These are phyloP conservation scores for Suhomyces terraborum DNA, from an alignment of 1,139 yeast species.

Conservation along the genomic window DNA sequence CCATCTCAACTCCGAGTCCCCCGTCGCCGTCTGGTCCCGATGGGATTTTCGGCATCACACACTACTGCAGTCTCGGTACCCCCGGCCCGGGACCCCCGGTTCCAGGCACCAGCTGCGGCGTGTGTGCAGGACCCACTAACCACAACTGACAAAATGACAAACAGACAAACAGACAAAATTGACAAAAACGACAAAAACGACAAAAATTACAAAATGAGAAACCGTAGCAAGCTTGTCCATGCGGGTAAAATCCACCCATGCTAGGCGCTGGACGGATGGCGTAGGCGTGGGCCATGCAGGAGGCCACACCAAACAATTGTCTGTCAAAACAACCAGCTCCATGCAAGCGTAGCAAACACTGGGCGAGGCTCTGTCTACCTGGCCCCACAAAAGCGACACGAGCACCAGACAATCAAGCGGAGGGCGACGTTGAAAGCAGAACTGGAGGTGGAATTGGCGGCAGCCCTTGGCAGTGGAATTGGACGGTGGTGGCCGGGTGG, in stretches of 20 bases:
- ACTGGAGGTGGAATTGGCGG: no score
- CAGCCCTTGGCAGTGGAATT: no score
- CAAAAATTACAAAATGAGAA: no score
- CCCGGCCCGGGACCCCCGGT: slow-evolving; percentile 1
- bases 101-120: background rate
- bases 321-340: background rate
- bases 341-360: background rate
- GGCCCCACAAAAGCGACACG: no score
- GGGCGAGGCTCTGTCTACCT: no score
- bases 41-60: background rate
- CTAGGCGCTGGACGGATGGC: background rate
- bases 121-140: no score
- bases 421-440: background rate
- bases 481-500: no score
- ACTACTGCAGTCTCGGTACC: background rate
- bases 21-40: background rate
- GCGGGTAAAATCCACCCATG: background rate
- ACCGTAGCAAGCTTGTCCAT: background rate
- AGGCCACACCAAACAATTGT: no score
- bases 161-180: no score
- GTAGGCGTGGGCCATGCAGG: no score
- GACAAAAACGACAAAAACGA: no score
- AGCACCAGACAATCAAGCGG: background rate
- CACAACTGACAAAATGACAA: no score
- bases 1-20: slow-evolving; percentile 2